Evolutionary conservation across 2,329 filamentous ascomycete genomes (phyloP).

Genomic region (Aspergillus carbonarius): DNA sequence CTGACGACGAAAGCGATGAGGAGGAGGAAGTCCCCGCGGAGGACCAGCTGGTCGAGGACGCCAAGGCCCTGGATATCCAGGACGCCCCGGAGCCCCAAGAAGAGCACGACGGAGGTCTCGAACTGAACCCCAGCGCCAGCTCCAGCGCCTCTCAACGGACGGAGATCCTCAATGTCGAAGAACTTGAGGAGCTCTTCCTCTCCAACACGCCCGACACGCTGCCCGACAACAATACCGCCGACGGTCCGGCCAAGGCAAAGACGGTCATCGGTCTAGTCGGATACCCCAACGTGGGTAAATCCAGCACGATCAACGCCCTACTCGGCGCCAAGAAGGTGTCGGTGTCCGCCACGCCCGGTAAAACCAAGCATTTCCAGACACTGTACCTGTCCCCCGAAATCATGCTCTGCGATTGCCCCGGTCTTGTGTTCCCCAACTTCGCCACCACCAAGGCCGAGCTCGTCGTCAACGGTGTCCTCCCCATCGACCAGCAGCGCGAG

Average conservation of each 20-base stretch:
- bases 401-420: slow-evolving; percentile 93
- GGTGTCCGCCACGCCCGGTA: slow-evolving; percentile 93
- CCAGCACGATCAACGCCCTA: slow-evolving; percentile 98
- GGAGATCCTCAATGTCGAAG: slow-evolving; percentile 85
- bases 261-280: slow-evolving; percentile 91
- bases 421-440: slow-evolving; percentile 98
- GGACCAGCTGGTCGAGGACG: slow-evolving; percentile 19
- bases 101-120: slow-evolving; percentile 28
- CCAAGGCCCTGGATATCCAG: slow-evolving; percentile 19
- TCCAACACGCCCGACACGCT: slow-evolving; percentile 64
- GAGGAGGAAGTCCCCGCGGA: slow-evolving; percentile 12
- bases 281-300: slow-evolving; percentile 99
- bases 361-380: slow-evolving; percentile 99
- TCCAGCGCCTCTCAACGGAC: slow-evolving; percentile 52
- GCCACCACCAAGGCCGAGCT: slow-evolving; percentile 94
- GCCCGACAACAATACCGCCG: slow-evolving; percentile 44
- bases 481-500: slow-evolving; percentile 94
- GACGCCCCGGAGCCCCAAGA: slow-evolving; percentile 32
- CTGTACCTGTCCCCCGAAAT: slow-evolving; percentile 89
- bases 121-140: slow-evolving; percentile 7
- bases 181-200: slow-evolving; percentile 86
- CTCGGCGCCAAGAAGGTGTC: slow-evolving; percentile 98
- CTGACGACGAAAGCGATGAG: slow-evolving; percentile 41
- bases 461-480: slow-evolving; percentile 90
- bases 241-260: slow-evolving; percentile 57